Evolutionary conservation across 2,329 filamentous ascomycete genomes (phyloP), one percentile per base, ranked within the genome.

Genomic region (Uncinocarpus reesii): DNA sequence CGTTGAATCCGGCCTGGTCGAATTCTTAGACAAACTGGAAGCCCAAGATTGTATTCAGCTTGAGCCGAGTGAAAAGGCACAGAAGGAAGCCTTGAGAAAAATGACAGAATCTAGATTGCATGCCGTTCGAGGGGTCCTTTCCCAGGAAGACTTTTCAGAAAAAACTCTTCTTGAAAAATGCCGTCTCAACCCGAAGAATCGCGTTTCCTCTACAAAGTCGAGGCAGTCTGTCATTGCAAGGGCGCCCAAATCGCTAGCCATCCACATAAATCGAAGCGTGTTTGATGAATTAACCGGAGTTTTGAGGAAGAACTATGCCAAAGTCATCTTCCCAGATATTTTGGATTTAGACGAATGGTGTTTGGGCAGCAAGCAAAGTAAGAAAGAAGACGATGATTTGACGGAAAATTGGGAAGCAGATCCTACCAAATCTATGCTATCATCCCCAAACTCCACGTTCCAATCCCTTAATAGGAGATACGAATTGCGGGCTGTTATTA

Each of bases 261-360:
- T 96, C 7, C 92, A 98, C 62, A 77, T 96, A 62, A 95, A 96
- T 60, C 79, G 92, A 34, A 95, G 89, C 43, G 78, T 92, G 0
- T 96, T 95, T 58, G 84, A 95, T 57, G 87, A 93, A 55, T 74
- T 71, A 42, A 93, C 86, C 0, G 86, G 87, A 4, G 71, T 78
- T 51, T 78, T 88, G 64, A 81, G 78, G 60, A 96, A 96, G 66
- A 96, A 96, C 57, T 78, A 79, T 28, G 84, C 89, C 0, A 73
- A 76, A 0, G 84, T 98, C 15, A 73, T 73, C 18, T 96, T 95
- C 57, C 88, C 89, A 0, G 74, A 73, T 52, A 69, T 70, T 0
- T 69, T 96, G 15, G 83, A 95, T 60, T 68, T 98, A 1, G 82
- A 81, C 0, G 78, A 81, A n/a, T 95, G 87, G 89, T 90, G 83